Evolutionary conservation across 371 early-diverging fungal species (phyloP), one percentile per base, ranked within the genome.

Genomic region (Mortierella sp.): DNA sequence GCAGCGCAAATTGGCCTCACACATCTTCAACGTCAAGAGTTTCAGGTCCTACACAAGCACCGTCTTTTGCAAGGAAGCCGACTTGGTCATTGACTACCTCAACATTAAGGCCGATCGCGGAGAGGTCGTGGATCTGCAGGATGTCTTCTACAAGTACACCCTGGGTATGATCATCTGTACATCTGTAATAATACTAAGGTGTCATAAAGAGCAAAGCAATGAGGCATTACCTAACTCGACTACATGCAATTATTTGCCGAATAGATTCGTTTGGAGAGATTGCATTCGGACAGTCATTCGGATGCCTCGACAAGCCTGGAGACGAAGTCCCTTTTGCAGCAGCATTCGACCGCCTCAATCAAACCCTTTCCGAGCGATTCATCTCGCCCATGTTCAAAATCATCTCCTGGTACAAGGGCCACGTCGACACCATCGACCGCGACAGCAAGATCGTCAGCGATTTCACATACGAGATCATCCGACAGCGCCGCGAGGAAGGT

Each of bases 21-120:
- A 90, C 73, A 94, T 95, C 46, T 96, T 95, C 80, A 93, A 90
- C 72, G 95, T 95, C 78, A 90, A 90, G 72, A 94, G 93, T 72
- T 95, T 95, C 80, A 88, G 94, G 75, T 91, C 91, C 76, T 76
- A 73, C 35, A 73, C 79, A 5, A 60, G 81, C 68, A 29, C 87
- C 44, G 91, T 91, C 0, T 92, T 92, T 79, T 74, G 90, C 1
- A 73, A 91, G 29, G 90, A 91, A 78, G 83, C 90, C 12, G 51
- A 76, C n/a, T 72, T 81, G 1, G 85, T 79, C 27, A 71, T 78
- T 6, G 72, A 82, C n/a, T 86, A 91, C 16, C 79, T 89, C 48
- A 72, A 54, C 51, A 32, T 11, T 3, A 75, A 27, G 32, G 85
- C 80, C 12, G 79, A 75, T 14, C 58, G 79, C 41, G 74, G 88